These are phyloP conservation scores for Mycena venus DNA, from an alignment of 768 basidiomycete species.

Conservation along the genomic window DNA sequence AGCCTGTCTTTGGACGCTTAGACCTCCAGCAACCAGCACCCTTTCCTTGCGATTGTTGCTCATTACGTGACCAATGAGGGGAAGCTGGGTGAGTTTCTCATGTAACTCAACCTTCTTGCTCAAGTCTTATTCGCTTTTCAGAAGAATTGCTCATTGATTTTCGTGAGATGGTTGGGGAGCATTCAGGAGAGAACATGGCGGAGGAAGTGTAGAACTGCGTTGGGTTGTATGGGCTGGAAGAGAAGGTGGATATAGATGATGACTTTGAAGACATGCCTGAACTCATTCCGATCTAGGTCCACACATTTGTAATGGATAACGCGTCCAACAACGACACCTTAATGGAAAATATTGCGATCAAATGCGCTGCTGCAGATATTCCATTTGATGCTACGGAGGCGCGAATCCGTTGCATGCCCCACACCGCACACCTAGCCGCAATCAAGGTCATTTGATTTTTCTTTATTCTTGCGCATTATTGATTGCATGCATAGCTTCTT, in stretches of 20 bases:
- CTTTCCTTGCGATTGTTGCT: constrained; percentile 40
- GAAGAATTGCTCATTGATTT: constrained; percentile 45
- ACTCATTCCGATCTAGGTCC: constrained; percentile 24
- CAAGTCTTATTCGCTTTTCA: not conserved
- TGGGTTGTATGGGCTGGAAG: constrained; percentile 33
- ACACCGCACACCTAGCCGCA: constrained; percentile 18
- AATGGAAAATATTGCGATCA: constrained; percentile 14
- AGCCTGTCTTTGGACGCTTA: constrained; percentile 42
- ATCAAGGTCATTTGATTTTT: constrained; percentile 31
- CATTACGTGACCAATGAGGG: constrained; percentile 40
- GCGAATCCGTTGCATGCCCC: not conserved
- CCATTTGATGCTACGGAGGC: not conserved
- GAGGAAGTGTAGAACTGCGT: constrained; percentile 37
- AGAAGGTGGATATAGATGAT: not conserved
- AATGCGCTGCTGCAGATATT: constrained; percentile 13
- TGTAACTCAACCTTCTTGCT: not conserved
- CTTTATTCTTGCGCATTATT: not conserved
- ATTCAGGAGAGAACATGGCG: constrained; percentile 45
- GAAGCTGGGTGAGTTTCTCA: constrained; percentile 27
- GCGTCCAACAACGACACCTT: constrained; percentile 38
- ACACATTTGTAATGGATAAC: constrained; percentile 15
- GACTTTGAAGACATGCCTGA: not conserved
- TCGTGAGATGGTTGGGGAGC: constrained; percentile 40
- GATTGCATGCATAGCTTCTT: constrained; percentile 36
- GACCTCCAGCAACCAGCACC: constrained; percentile 40